These are phyloP conservation scores for Phaeotremella fagi DNA, from an alignment of 768 basidiomycete genomes.

Conservation along the genomic window DNA sequence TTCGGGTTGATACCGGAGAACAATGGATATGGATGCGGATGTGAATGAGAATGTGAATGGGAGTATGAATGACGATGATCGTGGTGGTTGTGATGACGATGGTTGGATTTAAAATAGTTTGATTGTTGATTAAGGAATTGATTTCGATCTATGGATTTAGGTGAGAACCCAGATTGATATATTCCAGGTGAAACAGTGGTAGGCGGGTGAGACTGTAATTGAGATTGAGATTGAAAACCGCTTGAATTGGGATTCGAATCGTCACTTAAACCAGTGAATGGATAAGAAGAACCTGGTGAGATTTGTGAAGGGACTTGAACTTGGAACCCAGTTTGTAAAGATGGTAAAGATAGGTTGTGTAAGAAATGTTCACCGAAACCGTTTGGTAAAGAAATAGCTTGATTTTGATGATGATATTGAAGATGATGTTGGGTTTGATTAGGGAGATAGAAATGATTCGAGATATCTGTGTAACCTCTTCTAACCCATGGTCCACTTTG, in stretches of 20 bases:
- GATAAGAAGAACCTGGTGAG: neutral
- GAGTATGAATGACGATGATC: too few species aligned
- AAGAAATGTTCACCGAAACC: neutral
- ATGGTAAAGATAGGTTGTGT: neutral
- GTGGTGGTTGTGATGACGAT: too few species aligned
- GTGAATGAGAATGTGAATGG: too few species aligned
- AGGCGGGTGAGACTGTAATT: neutral
- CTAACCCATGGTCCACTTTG: slow-evolving; percentile 9
- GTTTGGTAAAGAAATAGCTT: neutral
- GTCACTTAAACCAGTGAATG: neutral
- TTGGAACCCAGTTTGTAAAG: too few species aligned
- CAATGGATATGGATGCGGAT: too few species aligned
- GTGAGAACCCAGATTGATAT: slow-evolving; percentile 26
- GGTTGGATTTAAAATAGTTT: too few species aligned
- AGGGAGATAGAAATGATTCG: neutral
- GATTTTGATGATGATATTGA: neutral
- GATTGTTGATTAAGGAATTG: too few species aligned
- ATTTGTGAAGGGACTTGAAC: too few species aligned
- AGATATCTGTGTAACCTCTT: slow-evolving; percentile 8
- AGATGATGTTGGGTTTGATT: neutral
- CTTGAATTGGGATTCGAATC: neutral
- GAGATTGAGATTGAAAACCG: neutral
- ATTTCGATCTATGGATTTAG: too few species aligned
- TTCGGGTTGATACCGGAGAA: too few species aligned
- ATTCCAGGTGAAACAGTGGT: slow-evolving; percentile 30